Base-by-base conservation (phyloP, 1,284 basidiomycete species). In the Irpex sp. region DNA sequence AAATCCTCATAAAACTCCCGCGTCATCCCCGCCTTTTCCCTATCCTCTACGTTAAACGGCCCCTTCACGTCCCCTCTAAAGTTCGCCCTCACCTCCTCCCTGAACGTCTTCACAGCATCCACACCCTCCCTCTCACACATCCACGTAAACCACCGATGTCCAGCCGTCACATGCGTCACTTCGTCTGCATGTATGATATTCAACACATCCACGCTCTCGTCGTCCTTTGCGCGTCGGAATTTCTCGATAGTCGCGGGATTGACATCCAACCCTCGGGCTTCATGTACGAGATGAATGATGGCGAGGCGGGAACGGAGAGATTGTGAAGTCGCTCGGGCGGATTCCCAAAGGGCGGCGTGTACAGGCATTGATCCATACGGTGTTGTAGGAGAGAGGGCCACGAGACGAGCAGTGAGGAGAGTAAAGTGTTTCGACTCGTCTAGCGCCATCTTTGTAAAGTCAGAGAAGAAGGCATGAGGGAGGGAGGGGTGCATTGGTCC, bases 201-300 rank as follows among this genome's bases (percentile, higher is more conserved):
- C 73, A 95, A 81, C 19, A 85, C 84, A 11, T 80, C 77, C 47
- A 93, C 90, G 61, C 86, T 92, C 63, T 90, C 87, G 9, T 68
- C 67, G 72, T 95, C 93, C 17, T 90, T 85, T 8, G 88, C 87
- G 36, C 84, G 82, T 6, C 82, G 78, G 70, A 95, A 92, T 65
- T 88, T 86, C 63, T 86, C 88, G 68, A 97, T 94, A 2, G 93
- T 95, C 11, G 83, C 80, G 0, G 94, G 94, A 71, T 94, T 94
- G 63, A 95, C 91, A 74, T 95, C 94, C 5, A 95, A 80, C 1
- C 94, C 93, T 33, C 93, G 80, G 1, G 93, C 93, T 78, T 95
- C 94, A 71, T 95, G 93, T 0, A 95, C 93, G 35, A 95, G 85
- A 70, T 95, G 93, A 67, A 95, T 93, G 73, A 95, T 95, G 1